These are phyloP conservation scores for Rhizophagus sp. DNA, from an alignment of 192 early-diverging fungal genomes.

Conservation along the genomic window DNA sequence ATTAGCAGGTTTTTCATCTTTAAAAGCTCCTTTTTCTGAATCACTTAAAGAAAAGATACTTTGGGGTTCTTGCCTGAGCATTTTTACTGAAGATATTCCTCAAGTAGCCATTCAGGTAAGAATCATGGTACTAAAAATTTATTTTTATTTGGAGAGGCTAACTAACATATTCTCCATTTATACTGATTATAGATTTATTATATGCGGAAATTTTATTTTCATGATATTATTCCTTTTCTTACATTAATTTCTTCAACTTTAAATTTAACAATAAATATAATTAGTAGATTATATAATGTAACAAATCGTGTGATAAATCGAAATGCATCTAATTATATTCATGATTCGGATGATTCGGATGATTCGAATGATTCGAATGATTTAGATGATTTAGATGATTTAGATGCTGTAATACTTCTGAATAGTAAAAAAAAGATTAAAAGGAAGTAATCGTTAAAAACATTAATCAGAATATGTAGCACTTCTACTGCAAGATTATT, in stretches of 20 bases:
- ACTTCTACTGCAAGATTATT: too few relatives aligned
- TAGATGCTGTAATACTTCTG: too few relatives aligned
- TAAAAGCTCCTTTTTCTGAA: slow-evolving; percentile 1
- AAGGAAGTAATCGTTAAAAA: too few relatives aligned
- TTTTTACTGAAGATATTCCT: slow-evolving; percentile 26
- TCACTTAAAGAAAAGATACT: neutral
- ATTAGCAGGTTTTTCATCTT: slow-evolving; percentile 9
- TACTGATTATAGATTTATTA: neutral
- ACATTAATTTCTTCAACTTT: neutral
- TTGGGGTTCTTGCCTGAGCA: neutral
- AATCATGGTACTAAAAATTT: neutral
- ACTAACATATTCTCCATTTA: neutral
- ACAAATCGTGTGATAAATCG: too few relatives aligned
- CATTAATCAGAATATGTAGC: too few relatives aligned
- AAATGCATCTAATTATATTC: too few relatives aligned
- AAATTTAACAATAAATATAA: neutral
- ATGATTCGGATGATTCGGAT: too few relatives aligned
- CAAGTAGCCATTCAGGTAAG: slow-evolving; percentile 24
- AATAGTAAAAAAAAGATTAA: too few relatives aligned
- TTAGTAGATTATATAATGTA: neutral
- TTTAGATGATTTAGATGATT: too few relatives aligned
- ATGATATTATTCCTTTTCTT: slow-evolving; percentile 8
- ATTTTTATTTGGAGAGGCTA: too few relatives aligned
- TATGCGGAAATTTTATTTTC: neutral
- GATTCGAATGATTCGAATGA: too few relatives aligned